Evolutionary conservation across 306 rosid genomes (phyloP), one percentile per base, ranked within the genome.

Genomic region (Betula pendula): DNA sequence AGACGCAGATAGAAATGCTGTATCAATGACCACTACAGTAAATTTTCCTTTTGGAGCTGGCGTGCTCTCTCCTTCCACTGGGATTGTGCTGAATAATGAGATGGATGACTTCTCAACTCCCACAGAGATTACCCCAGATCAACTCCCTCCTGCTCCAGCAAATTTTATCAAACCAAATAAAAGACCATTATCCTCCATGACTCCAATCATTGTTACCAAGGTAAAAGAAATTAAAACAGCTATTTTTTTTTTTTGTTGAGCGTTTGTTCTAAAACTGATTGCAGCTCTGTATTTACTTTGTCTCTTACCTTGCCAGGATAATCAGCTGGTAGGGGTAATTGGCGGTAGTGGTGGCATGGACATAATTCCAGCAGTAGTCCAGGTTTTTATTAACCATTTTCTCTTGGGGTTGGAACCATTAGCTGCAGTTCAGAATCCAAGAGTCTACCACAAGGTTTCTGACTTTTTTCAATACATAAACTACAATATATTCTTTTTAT

Each of bases 301-400:
- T 43, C 81, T 75, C 29, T 65, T 38, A 35, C 70, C 77, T 62
- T 47, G 56, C 80, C 89, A 94, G 97, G 91, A 85, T 76, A 81
- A 88, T 51, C 87, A 81, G 53, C 85, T 95, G 88, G 88, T 71
- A 0, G 97, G 93, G 55, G 97, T 88, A 22, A 29, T 92, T 14
- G 98, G 98, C 24, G 98, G 87, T 24, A 90, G 98, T 29, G 98
- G 98, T 19, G 98, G 98, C 16, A 83, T 89, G 89, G 71, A 80
- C 84, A 95, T 95, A 68, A 81, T 90, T 72, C 62, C 96, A 10
- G 96, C 96, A 42, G 93, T 92, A 67, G 35, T 33, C 58, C 92
- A 95, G 77, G 97, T 95, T 51, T 92, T 95, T 75, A 25, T 92
- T 3, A 92, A 92, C 49, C 79, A 88, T 74, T 95, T 89, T 56